Percentiles rank a stretch among this genome's conserved stretches.
Evolutionary conservation across 2,329 filamentous ascomycete genomes (phyloP).

Genomic region (Diaporthe batatas): DNA sequence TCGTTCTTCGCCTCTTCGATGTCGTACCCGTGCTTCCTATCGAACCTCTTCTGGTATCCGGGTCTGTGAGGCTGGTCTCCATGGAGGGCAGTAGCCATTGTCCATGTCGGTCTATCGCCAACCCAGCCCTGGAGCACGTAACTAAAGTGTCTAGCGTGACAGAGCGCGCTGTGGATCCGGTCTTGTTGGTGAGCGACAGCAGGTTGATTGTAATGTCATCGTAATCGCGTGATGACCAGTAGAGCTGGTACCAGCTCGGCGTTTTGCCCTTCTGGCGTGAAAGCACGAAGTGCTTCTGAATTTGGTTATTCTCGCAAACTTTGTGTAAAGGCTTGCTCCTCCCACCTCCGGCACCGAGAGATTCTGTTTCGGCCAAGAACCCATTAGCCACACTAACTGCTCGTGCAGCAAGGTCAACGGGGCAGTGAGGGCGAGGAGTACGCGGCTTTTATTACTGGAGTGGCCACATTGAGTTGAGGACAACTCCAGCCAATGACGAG

Average conservation of each 20-base stretch:
- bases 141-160: conserved; percentile 66
- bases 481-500: not conserved
- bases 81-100: conserved; percentile 40
- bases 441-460: not conserved
- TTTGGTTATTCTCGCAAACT: no score
- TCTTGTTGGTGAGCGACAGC: conserved; percentile 58
- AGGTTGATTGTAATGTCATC: conserved; percentile 64
- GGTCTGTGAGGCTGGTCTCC: conserved; percentile 40
- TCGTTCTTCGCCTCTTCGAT: conserved; percentile 56
- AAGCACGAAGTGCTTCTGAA: not conserved
- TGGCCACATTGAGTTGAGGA: not conserved
- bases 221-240: conserved; percentile 66
- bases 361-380: not conserved
- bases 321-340: no score
- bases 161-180: conserved; percentile 66
- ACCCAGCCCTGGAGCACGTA: conserved; percentile 60
- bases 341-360: not conserved
- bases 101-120: conserved; percentile 61
- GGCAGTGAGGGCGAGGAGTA: not conserved
- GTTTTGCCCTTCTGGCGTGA: conserved; percentile 35
- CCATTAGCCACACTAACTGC: not conserved
- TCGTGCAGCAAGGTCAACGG: no score
- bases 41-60: conserved; percentile 25
- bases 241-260: conserved; percentile 70
- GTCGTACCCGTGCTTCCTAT: conserved; percentile 33